Percentiles rank a stretch among this genome's conserved stretches.
phyloP scores from a whole-genome alignment of 1,284 basidiomycete genomes.

The Sanguinoderma infundibulare region DNA sequence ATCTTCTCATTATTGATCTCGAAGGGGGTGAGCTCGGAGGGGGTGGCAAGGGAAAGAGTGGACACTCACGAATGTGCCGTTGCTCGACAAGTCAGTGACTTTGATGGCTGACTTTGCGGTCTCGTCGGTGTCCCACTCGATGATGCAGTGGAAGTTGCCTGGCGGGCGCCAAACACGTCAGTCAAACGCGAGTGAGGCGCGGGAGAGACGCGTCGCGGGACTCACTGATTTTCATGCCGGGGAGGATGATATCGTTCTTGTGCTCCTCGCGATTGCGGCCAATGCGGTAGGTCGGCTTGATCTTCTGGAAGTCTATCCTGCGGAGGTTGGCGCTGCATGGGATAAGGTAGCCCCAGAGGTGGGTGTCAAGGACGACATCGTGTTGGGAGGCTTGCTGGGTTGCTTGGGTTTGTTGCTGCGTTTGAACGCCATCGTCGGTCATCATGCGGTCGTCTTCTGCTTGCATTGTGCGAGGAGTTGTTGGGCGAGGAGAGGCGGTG shows the following conservation, averaged over 20 bases:
- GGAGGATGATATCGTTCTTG: slow-evolving; percentile 58
- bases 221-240: slow-evolving; percentile 76
- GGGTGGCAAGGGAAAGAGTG: slow-evolving; percentile 9
- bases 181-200: slow-evolving; percentile 20
- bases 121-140: slow-evolving; percentile 69
- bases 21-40: slow-evolving; percentile 1
- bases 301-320: slow-evolving; percentile 64
- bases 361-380: slow-evolving; percentile 39
- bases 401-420: slow-evolving; percentile 35
- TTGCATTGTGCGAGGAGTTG: slow-evolving; percentile 4
- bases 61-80: slow-evolving; percentile 78
- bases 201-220: slow-evolving; percentile 31
- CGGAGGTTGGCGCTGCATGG: slow-evolving; percentile 54
- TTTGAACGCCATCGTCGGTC: slow-evolving; percentile 19
- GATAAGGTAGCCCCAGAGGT: slow-evolving; percentile 72
- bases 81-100: slow-evolving; percentile 79
- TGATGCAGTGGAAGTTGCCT: slow-evolving; percentile 72
- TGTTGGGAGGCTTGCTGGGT: slow-evolving; percentile 36
- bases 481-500: not conserved
- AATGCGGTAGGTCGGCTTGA: slow-evolving; percentile 49
- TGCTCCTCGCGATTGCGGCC: slow-evolving; percentile 51
- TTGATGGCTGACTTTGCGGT: slow-evolving; percentile 56
- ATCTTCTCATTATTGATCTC: slow-evolving; percentile 78
- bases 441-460: slow-evolving; percentile 13
- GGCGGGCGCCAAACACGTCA: slow-evolving; percentile 21